These are phyloP conservation scores for Fusarium tanahbumbuense DNA, from an alignment of 2,329 filamentous ascomycete genomes.

Conservation along the genomic window DNA sequence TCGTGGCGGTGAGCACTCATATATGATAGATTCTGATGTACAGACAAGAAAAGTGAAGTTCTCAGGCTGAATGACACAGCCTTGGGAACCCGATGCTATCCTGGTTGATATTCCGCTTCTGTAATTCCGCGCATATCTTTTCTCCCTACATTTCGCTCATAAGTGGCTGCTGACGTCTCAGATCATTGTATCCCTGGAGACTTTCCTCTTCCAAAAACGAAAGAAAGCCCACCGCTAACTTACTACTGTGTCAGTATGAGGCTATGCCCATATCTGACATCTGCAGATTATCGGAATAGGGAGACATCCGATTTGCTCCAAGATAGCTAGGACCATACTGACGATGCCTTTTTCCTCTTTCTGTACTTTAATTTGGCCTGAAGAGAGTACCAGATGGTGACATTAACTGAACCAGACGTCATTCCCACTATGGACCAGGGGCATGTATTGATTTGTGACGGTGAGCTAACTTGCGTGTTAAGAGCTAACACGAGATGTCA, in stretches of 20 bases:
- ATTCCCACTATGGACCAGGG: background rate
- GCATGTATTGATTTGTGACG: background rate
- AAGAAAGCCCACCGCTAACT: background rate
- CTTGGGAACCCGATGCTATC: background rate
- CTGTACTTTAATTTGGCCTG: background rate
- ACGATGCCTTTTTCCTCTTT: background rate
- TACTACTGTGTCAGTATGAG: background rate
- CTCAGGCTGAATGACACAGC: background rate
- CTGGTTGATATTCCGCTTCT: background rate
- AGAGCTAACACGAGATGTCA: background rate
- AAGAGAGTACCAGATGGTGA: background rate
- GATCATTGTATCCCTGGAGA: background rate
- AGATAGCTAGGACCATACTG: background rate
- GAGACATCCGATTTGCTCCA: background rate
- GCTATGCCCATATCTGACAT: background rate
- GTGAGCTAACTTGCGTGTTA: background rate
- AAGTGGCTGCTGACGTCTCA: background rate
- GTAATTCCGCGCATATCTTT: background rate
- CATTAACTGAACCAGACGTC: background rate
- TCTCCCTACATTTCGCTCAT: background rate
- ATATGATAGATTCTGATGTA: background rate
- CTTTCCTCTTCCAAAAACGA: background rate
- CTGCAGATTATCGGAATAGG: background rate
- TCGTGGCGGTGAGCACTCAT: conserved; percentile 8
- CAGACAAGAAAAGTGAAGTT: background rate